Conservation (phyloP, 176 grass and related monocot species). For the Neostapfia colusana region DNA sequence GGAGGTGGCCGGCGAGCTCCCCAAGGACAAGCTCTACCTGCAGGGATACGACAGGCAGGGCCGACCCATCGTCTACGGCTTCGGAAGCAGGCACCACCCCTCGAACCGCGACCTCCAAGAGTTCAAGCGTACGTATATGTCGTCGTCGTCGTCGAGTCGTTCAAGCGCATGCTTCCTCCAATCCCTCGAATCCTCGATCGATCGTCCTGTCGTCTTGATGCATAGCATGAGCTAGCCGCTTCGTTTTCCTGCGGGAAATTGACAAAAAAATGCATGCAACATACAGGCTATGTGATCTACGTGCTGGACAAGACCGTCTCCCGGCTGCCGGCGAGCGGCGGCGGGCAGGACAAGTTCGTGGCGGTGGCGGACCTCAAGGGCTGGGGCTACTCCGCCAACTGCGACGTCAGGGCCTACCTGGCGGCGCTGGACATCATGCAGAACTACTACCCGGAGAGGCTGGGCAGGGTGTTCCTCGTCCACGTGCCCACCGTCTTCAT, state of each 20-base stretch:
- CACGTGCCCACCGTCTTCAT: conserved; percentile 79
- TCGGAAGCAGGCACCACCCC: conserved; percentile 49
- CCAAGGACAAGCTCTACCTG: conserved; percentile 51
- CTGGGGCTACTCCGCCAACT: conserved; percentile 73
- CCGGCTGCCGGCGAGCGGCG: conserved; percentile 21
- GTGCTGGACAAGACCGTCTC: conserved; percentile 51
- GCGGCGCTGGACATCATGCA: conserved; percentile 79
- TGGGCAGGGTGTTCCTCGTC: conserved; percentile 57
- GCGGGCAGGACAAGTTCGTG: conserved; percentile 62
- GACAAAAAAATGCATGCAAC: not conserved
- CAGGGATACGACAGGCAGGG: conserved; percentile 58
- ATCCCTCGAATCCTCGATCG: too few species aligned
- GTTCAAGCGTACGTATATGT: conserved; percentile 50
- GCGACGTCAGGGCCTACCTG: conserved; percentile 61
- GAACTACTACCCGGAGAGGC: conserved; percentile 72
- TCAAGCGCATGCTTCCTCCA: too few species aligned
- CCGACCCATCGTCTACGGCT: conserved; percentile 43
- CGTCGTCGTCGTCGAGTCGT: too few species aligned
- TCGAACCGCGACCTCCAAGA: conserved; percentile 54
- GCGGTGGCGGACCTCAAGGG: conserved; percentile 60
- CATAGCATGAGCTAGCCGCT: too few species aligned
- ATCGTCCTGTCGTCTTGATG: too few species aligned
- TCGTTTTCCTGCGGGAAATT: too few species aligned
- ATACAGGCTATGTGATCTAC: conserved; percentile 43
- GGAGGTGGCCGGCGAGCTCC: conserved; percentile 54